Base-by-base conservation (phyloP, 495 filamentous ascomycete species). In the Ramalina peruviana region DNA sequence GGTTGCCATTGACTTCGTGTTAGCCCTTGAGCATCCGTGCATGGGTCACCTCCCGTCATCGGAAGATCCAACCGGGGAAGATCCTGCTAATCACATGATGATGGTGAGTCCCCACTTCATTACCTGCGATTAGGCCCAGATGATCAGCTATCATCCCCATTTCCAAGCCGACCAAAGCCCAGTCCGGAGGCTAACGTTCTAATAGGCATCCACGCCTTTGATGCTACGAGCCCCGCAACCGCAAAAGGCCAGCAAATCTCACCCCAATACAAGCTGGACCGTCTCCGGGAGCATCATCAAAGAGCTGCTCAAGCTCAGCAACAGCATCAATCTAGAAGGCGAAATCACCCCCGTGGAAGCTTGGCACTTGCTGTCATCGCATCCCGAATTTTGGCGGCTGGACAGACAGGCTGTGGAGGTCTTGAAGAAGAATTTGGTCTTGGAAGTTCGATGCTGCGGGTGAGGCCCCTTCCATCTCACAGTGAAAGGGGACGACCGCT, bases 291-390 rank as follows among this genome's bases (percentile, higher is more conserved):
- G 46, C 2, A 55, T 55, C 36, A 60, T 62, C 11, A 54, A 62
- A 44, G 48, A 53, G 13, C 33, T 62, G 39, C 50, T 62, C 4
- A 58, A 58, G 38, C 43, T 62, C 6, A 53, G 54, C 15, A 50
- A 53, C 39, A 53, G 52, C 17, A 57, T 89, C 79, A 47, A 89
- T 77, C 63, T 85, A 74, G 59, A 87, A 83, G 37, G 84, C 71
- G n/a, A 87, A 79, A 65, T 86, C 80, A 62, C 60, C 9, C 60
- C 60, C 6, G 58, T 62, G 7, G 58, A 62, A 27, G 60, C 60
- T 25, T 62, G 60, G 60, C 48, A 58, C 43, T 45, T 54, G 11
- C 38, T 62, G 23, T 53, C 52, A 40, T 27, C 46, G 17, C 55
- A 60, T 43, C 58, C 55, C 1, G 47, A 54, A 25, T 60, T 62